Evolutionary conservation across 2,329 filamentous ascomycete genomes (phyloP).

Genomic region (Juglanconis sp.): DNA sequence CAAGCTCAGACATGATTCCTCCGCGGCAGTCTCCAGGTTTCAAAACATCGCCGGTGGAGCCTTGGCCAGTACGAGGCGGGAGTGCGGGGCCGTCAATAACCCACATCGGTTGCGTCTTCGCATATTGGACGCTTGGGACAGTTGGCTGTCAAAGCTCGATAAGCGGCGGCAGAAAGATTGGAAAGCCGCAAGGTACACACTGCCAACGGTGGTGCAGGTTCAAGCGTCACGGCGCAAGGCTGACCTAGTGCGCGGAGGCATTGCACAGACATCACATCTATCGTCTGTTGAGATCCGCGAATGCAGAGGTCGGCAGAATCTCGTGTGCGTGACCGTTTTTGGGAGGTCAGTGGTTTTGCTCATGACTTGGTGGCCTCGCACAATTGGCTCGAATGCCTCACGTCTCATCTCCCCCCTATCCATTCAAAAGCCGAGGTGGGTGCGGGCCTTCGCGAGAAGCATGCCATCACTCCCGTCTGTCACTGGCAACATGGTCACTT

Average conservation of each 20-base stretch:
- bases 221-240: not conserved
- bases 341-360: slow-evolving; percentile 15
- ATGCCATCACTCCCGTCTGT: slow-evolving; percentile 1
- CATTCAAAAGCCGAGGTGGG: slow-evolving; percentile 16
- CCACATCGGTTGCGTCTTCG: slow-evolving; percentile 9
- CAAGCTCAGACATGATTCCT: not conserved
- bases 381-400: slow-evolving; percentile 12
- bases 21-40: not conserved
- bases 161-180: not conserved
- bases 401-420: slow-evolving; percentile 5
- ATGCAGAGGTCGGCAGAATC: slow-evolving; percentile 13
- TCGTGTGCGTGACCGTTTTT: slow-evolving; percentile 14
- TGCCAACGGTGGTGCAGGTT: not conserved
- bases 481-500: not conserved
- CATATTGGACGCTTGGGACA: slow-evolving; percentile 9
- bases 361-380: slow-evolving; percentile 9
- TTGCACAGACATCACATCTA: not conserved
- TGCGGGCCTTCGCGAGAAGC: slow-evolving; percentile 13
- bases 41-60: slow-evolving; percentile 5
- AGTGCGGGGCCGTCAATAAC: slow-evolving; percentile 4
- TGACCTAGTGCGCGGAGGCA: not conserved
- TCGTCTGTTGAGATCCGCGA: slow-evolving; percentile 11
- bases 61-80: slow-evolving; percentile 4
- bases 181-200: not conserved
- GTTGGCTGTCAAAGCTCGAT: not conserved